Evolutionary conservation across 2,329 filamentous ascomycete genomes (phyloP).

Genomic region (Paecilomyces fulvus): DNA sequence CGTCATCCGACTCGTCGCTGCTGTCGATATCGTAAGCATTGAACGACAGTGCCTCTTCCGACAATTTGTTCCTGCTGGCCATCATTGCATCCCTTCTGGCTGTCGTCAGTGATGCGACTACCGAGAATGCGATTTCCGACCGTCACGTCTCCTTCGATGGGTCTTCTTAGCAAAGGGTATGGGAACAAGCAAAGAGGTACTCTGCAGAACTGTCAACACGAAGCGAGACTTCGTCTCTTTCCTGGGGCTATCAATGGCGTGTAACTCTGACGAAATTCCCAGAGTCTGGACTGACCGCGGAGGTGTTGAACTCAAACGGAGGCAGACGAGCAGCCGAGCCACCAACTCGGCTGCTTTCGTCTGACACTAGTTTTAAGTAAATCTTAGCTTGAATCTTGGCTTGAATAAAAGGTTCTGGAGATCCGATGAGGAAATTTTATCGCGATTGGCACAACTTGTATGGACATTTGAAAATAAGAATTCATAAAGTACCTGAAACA

Average conservation of each 20-base stretch:
- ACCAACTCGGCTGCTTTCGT: background rate
- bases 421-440: background rate
- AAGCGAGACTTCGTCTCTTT: background rate
- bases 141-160: background rate
- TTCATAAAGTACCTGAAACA: background rate
- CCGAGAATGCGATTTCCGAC: background rate
- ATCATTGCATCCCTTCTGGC: background rate
- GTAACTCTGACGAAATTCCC: background rate
- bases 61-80: background rate
- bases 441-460: background rate
- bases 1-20: conserved; percentile 14
- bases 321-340: background rate
- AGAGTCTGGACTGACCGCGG: background rate
- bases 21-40: background rate
- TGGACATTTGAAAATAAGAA: background rate
- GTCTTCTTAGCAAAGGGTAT: background rate
- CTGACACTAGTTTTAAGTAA: background rate
- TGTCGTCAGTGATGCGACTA: background rate
- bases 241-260: background rate
- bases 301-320: background rate
- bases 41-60: background rate
- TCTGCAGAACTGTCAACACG: background rate
- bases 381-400: background rate
- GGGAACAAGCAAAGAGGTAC: background rate
- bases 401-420: background rate